Base-by-base conservation (phyloP, 208 protist species). In the Vickermania ingenoplastis region DNA sequence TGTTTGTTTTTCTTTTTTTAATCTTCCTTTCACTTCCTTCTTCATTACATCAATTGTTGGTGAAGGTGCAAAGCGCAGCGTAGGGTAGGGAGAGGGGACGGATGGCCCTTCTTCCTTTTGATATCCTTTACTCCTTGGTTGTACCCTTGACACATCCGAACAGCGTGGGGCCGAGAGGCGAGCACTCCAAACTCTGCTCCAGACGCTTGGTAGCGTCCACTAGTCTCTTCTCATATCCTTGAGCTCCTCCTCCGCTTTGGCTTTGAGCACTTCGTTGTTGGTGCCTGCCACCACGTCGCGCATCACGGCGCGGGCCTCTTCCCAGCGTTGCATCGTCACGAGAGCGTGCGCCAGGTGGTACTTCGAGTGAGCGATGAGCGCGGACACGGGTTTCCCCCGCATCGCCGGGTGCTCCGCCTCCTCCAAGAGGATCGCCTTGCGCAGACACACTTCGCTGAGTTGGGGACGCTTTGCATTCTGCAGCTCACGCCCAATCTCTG, bases 211-310 rank as follows among this genome's bases (percentile, higher is more conserved):
- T n/a, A n/a, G n/a, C n/a, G n/a, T n/a, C n/a, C n/a, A n/a, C n/a
- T n/a, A n/a, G n/a, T n/a, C n/a, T n/a, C n/a, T n/a, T n/a, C 24
- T 31, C 51, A 90, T 48, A 36, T 73, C 36, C 7, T 55, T 55
- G 23, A 92, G 65, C 69, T 89, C 76, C 63, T 92, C 79, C 65
- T 86, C 76, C 36, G 89, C 89, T 64, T 80, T 85, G 24, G 72
- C 78, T 5, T 71, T 67, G 22, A 91, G 73, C 23, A 83, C 72
- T 36, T 89, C 79, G 67, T 85, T 71, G 53, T 61, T 31, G 54
- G 65, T 63, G 26, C 52, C 17, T 17, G 41, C 36, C 22, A 66
- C 74, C 23, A 92, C 81, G 1, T 25, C 57, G 48, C 55, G 13
- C 51, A 90, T 80, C 59, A 87, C 59, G 45, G 61, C 62, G 31